Evolutionary conservation across 108 stramenopile genomes (phyloP).

Genomic region (Skeletonema marinoi): DNA sequence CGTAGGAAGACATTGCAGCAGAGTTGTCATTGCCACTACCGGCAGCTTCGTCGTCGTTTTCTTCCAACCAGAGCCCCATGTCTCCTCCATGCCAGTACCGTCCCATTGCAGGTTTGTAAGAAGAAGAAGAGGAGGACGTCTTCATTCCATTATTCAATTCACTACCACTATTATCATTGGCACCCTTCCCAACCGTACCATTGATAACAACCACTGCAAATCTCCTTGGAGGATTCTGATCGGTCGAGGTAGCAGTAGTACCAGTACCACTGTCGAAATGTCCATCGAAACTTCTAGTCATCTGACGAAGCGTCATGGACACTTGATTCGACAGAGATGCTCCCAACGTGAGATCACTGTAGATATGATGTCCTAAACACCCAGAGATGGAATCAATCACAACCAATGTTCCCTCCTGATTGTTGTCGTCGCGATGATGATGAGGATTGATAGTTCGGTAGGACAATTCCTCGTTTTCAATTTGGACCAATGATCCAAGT

Average conservation of each 20-base stretch:
- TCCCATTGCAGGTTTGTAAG: conserved; percentile 43
- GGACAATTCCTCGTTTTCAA: conserved; percentile 27
- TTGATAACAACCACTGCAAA: conserved; percentile 43
- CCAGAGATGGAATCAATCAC: conserved; percentile 52
- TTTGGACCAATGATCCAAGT: conserved; percentile 35
- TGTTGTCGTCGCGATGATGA: neutral
- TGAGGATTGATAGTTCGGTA: neutral
- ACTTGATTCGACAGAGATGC: conserved; percentile 39
- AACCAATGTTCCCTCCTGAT: conserved; percentile 16
- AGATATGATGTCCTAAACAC: conserved; percentile 44
- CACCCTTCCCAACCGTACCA: conserved; percentile 34
- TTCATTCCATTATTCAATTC: neutral
- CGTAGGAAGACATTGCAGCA: neutral
- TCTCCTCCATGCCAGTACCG: conserved; percentile 51
- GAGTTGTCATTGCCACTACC: neutral
- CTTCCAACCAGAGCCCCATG: conserved; percentile 42
- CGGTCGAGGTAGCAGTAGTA: neutral
- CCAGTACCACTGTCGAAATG: neutral
- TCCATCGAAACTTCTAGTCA: conserved; percentile 33
- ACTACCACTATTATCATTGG: neutral
- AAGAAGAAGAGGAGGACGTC: neutral
- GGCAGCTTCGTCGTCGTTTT: neutral
- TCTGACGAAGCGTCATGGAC: conserved; percentile 32
- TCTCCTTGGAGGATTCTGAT: conserved; percentile 15
- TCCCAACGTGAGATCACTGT: conserved; percentile 14